These are phyloP conservation scores for Heritiera littoralis DNA, from an alignment of 345 rosid genomes.

Conservation along the genomic window DNA sequence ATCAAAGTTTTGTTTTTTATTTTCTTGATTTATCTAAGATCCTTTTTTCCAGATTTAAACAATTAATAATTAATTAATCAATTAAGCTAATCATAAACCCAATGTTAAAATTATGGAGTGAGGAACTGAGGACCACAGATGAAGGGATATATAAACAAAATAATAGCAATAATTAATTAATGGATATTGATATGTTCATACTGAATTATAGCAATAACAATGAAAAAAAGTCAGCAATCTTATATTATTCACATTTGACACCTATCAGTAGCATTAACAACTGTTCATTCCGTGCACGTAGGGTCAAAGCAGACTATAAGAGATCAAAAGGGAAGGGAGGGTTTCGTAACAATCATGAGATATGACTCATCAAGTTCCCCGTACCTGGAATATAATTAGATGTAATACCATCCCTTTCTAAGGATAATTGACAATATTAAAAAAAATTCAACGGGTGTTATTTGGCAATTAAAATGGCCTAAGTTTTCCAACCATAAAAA, in stretches of 20 bases:
- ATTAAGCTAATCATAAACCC: not conserved
- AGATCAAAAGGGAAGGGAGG: not conserved
- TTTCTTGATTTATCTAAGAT: no score
- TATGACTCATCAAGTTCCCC: not conserved
- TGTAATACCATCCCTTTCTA: not conserved
- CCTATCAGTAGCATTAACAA: not conserved
- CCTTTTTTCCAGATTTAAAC: no score
- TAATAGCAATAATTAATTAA: no score
- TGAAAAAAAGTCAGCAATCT: not conserved
- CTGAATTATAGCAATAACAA: not conserved
- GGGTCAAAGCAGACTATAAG: not conserved
- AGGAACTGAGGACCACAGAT: not conserved
- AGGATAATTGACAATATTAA: not conserved
- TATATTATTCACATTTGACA: not conserved
- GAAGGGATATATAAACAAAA: not conserved
- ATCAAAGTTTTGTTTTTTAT: no score
- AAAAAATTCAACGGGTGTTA: not conserved
- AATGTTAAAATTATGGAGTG: not conserved
- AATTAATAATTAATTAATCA: not conserved
- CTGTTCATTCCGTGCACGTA: not conserved
- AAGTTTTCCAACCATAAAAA: no score
- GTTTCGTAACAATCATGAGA: not conserved
- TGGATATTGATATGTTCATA: no score
- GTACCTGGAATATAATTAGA: no score
- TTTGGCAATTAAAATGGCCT: not conserved